Evolutionary conservation across 768 basidiomycete species (phyloP), one percentile per base, ranked within the genome.

Genomic region (Gyrodon lividus): DNA sequence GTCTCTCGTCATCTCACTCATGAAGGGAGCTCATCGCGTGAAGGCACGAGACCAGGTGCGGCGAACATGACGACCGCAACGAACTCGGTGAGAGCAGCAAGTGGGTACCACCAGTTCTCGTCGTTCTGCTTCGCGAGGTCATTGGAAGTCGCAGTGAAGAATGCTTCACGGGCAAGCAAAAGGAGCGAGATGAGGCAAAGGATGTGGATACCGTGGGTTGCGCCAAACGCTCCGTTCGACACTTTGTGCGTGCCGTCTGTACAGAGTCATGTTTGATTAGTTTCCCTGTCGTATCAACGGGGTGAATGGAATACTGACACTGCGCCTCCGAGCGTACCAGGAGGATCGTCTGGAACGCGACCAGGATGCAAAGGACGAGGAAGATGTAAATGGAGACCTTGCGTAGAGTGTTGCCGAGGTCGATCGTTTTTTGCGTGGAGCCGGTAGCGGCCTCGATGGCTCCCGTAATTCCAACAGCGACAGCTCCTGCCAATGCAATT

Each of bases 101-200:
- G 59, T 19, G 68, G 68, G 46, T 71, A 72, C 62, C 66, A 72
- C 44, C 61, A 59, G 16, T 56, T 49, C 45, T 71, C 68, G n/a
- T 65, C 33, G 41, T 65, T 63, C 45, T 68, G 68, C 48, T 48
- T 53, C 9, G 57, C 23, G 3, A 23, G 0, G 28, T 62, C 23
- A 46, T 58, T 57, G 41, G 55, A 17, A 10, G 65, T 70, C n/a
- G 50, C 61, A 49, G 54, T 42, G 24, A 71, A 60, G 59, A 70
- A 70, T 3, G 60, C 49, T 51, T 71, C 61, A n/a, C 68, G 66
- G 24, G 55, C 31, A 31, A 72, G 62, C 26, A 68, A 52, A 10
- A 67, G 48, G 19, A 67, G 19, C 28, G 57, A 54, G 43, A 70
- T 64, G 49, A 55, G 10, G 31, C 55, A 50, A 43, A 69, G 65